Base-by-base conservation (phyloP, 257 asterid species). In the Rehmannia glutinosa region DNA sequence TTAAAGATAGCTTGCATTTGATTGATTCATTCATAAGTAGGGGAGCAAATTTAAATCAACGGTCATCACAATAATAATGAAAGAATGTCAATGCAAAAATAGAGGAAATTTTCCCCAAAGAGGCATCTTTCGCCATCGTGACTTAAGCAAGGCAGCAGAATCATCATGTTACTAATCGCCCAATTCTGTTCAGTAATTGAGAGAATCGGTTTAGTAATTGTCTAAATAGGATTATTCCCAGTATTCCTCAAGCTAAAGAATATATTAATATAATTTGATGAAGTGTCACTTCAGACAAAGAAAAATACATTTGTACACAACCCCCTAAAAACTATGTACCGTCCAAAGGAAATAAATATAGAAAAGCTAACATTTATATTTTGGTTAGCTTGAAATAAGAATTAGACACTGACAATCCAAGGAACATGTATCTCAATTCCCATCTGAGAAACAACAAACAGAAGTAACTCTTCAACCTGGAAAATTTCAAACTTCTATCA, bases 121-220 rank as follows among this genome's bases (percentile, higher is more conserved):
- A n/a, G n/a, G n/a, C n/a, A n/a, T n/a, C n/a, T n/a, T n/a, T n/a
- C n/a, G n/a, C n/a, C n/a, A n/a, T n/a, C n/a, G n/a, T n/a, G n/a
- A n/a, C 42, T 10, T 16, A 39, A 51, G 62, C 66, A 54, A 21
- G 42, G 32, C 51, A 21, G 45, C 23, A 35, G n/a, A n/a, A n/a
- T 46, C 51, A n/a, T 45, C 41, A n/a, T 17, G 24, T 42, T 2
- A 46, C 45, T 3, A 2, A 12, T 42, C 17, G 62, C 53, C 19
- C 19, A 33, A 32, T 46, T 36, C 47, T 61, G 52, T 16, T 62
- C 33, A 70, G 27, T 19, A 19, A 70, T 19, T 39, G 16, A 4
- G 27, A 45, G 58, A 68, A 68, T 19, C 56, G 16, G 60, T 54
- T 36, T n/a, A 69, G 23, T 33, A 57, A 35, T 59, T 51, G 2